Base-by-base conservation (phyloP, 495 filamentous ascomycete genomes). In the Tuber calosporum region DNA sequence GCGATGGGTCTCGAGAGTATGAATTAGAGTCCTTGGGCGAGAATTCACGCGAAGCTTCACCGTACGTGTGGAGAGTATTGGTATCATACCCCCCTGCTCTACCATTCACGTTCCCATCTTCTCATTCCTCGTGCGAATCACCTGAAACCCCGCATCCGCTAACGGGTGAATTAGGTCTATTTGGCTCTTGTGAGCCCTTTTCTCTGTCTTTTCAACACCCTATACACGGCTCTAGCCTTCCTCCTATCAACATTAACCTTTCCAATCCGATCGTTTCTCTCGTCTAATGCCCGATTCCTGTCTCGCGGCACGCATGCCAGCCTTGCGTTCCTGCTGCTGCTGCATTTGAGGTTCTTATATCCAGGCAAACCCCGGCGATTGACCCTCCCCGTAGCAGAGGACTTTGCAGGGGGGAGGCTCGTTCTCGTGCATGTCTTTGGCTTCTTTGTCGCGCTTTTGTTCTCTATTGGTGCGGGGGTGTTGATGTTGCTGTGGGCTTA, bases 401-500 rank as follows among this genome's bases (percentile, higher is more conserved):
- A 81, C 72, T 74, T 81, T 39, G 69, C 72, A n/a, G 69, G 76
- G 1, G 26, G 22, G 38, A 69, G 76, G 1, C 67, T 81, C 15
- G 70, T 79, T 3, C 11, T 79, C 9, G 79, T 81, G 34, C 76
- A 81, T 42, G 45, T 81, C 39, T 71, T 81, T 30, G 69, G 76
- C 9, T 76, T 79, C 42, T 68, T 81, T 48, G 48, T 78, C 9
- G 71, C 79, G 11, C 45, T 74, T 0, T 42, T 71, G 2, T 66
- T 74, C 9, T 48, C 68, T n/a, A 37, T 67, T 11, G 69, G 48
- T 7, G 67, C 79, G 1, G 73, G 67, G 73, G 48, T 71, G 26
- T 38, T 80, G 36, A 66, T 73, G 38, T 77, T 81, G n/a, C 67
- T 81, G 13, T 81, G 79, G 79, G 53, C 81, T 30, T 81, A 81